Base-by-base conservation (phyloP, 306 rosid species). In the Clitoria ternatea region DNA sequence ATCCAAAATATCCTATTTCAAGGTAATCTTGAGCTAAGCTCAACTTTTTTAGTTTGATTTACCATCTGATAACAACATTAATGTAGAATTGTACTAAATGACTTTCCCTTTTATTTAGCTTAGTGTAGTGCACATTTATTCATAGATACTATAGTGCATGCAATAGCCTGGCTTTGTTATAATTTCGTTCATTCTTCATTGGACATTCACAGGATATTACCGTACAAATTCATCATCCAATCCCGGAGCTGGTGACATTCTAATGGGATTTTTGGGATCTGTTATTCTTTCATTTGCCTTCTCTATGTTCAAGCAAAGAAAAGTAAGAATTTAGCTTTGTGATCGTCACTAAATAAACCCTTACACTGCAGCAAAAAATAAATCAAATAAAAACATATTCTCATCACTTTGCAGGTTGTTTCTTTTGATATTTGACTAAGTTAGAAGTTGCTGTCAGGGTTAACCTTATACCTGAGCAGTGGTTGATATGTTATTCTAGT, bases 211-310 rank as follows among this genome's bases (percentile, higher is more conserved):
- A 91, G 97, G 84, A 72, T 60, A 79, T 70, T 91, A 91, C 77
- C 78, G 88, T 70, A 91, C 97, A 60, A 83, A 88, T 42, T 80
- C 66, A 29, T 81, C 97, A 22, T 77, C 90, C 50, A 75, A 91
- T 74, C 97, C 92, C 60, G 92, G 97, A 76, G 92, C 96, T 56
- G 97, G 97, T 49, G 96, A 91, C 78, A 66, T 91, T 63, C 79
- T 91, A 73, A 83, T 85, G 92, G 89, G 86, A 74, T 91, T 91
- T 84, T 75, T 91, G 86, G 97, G 96, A 64, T 85, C 96, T 44
- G 96, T 88, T 29, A 88, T 91, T 73, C 96, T 91, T 65, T 91
- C 97, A 49, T 91, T 91, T 78, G 88, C 97, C 79, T 91, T 91
- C 87, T 88, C 96, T 24, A 91, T 91, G 96, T 91, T 88, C 82